Evolutionary conservation across 2,329 filamentous ascomycete species (phyloP).

Genomic region (Sporothrix mexicana): DNA sequence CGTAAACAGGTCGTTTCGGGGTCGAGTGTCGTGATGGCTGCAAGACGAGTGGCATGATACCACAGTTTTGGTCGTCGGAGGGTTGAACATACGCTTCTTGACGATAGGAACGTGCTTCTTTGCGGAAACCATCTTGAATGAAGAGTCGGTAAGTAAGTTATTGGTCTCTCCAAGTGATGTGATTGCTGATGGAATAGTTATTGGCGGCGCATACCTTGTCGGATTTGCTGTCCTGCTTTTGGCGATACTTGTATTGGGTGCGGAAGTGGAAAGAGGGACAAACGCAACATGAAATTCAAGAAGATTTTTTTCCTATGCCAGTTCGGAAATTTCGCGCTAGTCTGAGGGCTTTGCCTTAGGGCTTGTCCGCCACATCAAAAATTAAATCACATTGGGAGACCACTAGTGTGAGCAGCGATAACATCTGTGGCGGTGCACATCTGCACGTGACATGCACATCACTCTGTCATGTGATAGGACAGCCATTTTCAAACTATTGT

Average conservation of each 20-base stretch:
- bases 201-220: constrained; percentile 33
- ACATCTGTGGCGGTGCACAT: constrained; percentile 28
- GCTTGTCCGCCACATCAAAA: constrained; percentile 31
- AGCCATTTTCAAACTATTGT: too few relatives aligned
- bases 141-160: constrained; percentile 10
- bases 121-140: constrained; percentile 88
- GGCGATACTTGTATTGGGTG: constrained; percentile 28
- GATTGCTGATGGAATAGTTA: background rate
- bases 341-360: constrained; percentile 34
- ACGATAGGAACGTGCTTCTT: constrained; percentile 99
- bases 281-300: constrained; percentile 21
- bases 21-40: background rate
- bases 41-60: background rate
- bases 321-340: constrained; percentile 31
- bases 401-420: too few relatives aligned
- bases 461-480: too few relatives aligned
- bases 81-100: constrained; percentile 91
- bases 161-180: constrained; percentile 37
- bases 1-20: background rate
- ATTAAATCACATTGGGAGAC: background rate
- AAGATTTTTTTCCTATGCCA: constrained; percentile 34
- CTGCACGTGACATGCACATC: background rate
- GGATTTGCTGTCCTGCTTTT: constrained; percentile 33
- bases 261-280: constrained; percentile 24
- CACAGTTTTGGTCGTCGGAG: constrained; percentile 12